phyloP scores from a whole-genome alignment of 2,329 filamentous ascomycete species.

The Diaporthe sp. region DNA sequence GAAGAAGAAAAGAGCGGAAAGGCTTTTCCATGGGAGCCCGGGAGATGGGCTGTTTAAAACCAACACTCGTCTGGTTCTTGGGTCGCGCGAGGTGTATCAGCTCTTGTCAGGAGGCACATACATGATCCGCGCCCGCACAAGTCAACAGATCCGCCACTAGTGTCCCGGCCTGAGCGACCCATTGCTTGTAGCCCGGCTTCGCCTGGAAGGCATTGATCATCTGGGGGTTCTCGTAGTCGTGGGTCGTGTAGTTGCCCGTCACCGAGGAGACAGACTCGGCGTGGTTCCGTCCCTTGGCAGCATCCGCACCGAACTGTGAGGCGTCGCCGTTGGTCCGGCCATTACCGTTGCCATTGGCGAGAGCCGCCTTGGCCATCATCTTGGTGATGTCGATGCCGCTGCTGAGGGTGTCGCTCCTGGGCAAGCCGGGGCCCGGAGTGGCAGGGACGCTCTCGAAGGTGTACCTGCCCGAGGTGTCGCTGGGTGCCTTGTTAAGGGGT shows the following conservation, averaged over 20 bases:
- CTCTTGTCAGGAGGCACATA: slow-evolving; percentile 55
- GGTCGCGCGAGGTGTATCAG: slow-evolving; percentile 19
- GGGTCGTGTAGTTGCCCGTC: slow-evolving; percentile 69
- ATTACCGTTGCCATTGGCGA: slow-evolving; percentile 63
- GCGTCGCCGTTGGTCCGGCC: slow-evolving; percentile 54
- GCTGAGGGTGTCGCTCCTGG: slow-evolving; percentile 74
- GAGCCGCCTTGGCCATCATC: slow-evolving; percentile 77
- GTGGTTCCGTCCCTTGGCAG: slow-evolving; percentile 54
- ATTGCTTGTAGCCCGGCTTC: slow-evolving; percentile 96
- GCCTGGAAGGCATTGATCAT: slow-evolving; percentile 75
- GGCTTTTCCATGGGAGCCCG: not conserved
- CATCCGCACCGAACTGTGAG: slow-evolving; percentile 50
- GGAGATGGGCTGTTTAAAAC: not conserved
- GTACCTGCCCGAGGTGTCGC: slow-evolving; percentile 67
- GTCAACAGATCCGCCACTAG: slow-evolving; percentile 94
- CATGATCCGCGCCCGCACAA: slow-evolving; percentile 95
- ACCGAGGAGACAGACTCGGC: slow-evolving; percentile 57
- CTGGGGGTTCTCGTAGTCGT: slow-evolving; percentile 74
- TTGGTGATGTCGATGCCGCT: slow-evolving; percentile 82
- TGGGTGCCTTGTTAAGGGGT: slow-evolving; percentile 80
- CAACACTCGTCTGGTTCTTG: slow-evolving; percentile 35
- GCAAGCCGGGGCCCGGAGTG: slow-evolving; percentile 81
- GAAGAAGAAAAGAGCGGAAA: not conserved
- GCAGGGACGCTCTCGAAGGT: slow-evolving; percentile 94
- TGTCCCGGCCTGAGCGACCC: slow-evolving; percentile 97